Evolutionary conservation across 306 rosid species (phyloP).

Genomic region (Quercus alba): DNA sequence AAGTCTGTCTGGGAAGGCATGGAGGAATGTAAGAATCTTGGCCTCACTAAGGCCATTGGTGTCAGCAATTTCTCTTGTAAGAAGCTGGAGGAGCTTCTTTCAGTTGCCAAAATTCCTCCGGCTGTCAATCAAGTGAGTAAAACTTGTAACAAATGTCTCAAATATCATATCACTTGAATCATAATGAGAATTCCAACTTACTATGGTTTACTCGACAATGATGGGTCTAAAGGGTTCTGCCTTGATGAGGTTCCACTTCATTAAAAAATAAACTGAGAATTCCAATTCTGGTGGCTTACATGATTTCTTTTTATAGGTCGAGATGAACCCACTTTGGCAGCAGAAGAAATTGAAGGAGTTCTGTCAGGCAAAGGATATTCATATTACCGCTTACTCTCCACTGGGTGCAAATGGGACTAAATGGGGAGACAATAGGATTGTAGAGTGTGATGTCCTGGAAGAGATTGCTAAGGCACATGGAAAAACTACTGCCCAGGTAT

Average conservation of each 20-base stretch:
- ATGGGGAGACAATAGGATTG: constrained; percentile 32
- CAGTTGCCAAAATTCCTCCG: constrained; percentile 65
- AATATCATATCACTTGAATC: neutral
- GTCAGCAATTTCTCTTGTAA: constrained; percentile 75
- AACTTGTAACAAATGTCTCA: neutral
- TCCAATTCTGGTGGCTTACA: neutral
- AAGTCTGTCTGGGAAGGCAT: constrained; percentile 68
- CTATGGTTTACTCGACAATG: too few relatives aligned
- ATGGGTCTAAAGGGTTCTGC: too few relatives aligned
- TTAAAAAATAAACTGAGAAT: too few relatives aligned
- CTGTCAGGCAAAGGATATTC: constrained; percentile 42
- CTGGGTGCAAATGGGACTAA: constrained; percentile 29
- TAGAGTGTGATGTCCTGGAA: constrained; percentile 24
- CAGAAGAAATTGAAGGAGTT: constrained; percentile 36
- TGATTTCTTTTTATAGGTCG: constrained; percentile 30
- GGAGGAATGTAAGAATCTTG: constrained; percentile 70
- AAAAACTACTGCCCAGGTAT: constrained; percentile 49
- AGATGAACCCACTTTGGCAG: constrained; percentile 53
- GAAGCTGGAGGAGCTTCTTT: constrained; percentile 56
- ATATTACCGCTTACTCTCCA: constrained; percentile 49
- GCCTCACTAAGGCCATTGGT: constrained; percentile 84
- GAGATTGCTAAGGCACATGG: constrained; percentile 40
- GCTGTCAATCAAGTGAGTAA: constrained; percentile 60
- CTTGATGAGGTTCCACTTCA: too few relatives aligned
- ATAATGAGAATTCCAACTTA: neutral